These are phyloP conservation scores for Pythium biforme DNA, from an alignment of 352 stramenopile species.

Conservation along the genomic window DNA sequence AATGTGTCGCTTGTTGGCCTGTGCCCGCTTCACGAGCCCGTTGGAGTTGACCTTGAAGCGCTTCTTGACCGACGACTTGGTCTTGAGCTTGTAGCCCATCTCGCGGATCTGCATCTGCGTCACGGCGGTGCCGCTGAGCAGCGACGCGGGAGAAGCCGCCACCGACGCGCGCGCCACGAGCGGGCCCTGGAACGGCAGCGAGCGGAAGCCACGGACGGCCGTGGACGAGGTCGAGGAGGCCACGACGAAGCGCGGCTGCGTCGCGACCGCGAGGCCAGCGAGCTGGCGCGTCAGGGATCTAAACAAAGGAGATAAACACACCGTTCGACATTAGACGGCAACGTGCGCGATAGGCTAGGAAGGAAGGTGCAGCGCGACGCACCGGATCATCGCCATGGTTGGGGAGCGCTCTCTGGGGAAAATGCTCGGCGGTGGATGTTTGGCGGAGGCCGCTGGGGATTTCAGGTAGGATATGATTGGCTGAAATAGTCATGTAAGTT, in stretches of 20 bases:
- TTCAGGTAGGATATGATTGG: slow-evolving; percentile 24
- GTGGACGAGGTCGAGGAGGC: slow-evolving; percentile 12
- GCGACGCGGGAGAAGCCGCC: slow-evolving; percentile 26
- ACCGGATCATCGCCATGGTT: slow-evolving; percentile 27
- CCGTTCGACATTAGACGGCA: background rate
- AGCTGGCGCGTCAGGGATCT: slow-evolving; percentile 64
- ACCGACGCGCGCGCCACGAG: background rate
- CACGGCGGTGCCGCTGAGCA: slow-evolving; percentile 33
- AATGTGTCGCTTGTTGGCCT: slow-evolving; percentile 85
- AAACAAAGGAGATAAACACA: background rate
- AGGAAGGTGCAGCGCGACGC: background rate
- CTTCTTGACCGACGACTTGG: slow-evolving; percentile 81
- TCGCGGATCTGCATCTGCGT: slow-evolving; percentile 52
- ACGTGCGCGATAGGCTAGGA: background rate
- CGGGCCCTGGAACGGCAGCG: background rate
- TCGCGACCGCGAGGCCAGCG: slow-evolving; percentile 42
- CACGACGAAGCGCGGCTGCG: slow-evolving; percentile 26
- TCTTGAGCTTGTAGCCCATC: slow-evolving; percentile 85
- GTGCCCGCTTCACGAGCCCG: slow-evolving; percentile 71
- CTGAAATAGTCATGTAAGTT: slow-evolving; percentile 6
- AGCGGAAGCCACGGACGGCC: slow-evolving; percentile 13
- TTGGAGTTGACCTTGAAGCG: slow-evolving; percentile 83
- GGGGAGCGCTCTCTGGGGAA: slow-evolving; percentile 33
- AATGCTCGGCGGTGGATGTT: slow-evolving; percentile 5
- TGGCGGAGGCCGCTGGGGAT: slow-evolving; percentile 16